Evolutionary conservation across 441 rosid genomes (phyloP).

Genomic region (Gossypium davidsonii): DNA sequence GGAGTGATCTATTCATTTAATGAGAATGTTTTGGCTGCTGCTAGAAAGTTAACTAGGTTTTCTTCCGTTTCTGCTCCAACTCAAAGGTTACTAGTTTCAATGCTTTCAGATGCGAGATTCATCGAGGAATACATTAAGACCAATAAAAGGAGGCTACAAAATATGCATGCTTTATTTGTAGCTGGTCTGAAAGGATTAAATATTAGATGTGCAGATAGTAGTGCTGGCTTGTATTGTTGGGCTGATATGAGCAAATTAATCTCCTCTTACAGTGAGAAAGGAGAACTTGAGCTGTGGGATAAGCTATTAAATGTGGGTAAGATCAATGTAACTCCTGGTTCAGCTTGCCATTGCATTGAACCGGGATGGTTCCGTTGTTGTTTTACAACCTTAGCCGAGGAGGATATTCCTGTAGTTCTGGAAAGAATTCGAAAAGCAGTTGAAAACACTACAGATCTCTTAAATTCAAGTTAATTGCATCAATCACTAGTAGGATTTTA

Average conservation of each 20-base stretch:
- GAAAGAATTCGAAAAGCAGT: constrained; percentile 43
- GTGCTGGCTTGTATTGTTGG: constrained; percentile 69
- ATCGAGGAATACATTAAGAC: constrained; percentile 42
- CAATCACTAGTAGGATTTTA: constrained; percentile 6
- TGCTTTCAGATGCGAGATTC: constrained; percentile 54
- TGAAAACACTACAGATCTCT: constrained; percentile 14
- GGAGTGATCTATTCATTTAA: constrained; percentile 72
- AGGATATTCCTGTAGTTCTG: constrained; percentile 56
- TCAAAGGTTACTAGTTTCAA: constrained; percentile 53
- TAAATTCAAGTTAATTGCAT: constrained; percentile 4
- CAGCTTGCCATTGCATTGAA: constrained; percentile 84
- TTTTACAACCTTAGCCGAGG: constrained; percentile 53
- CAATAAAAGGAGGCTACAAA: constrained; percentile 39
- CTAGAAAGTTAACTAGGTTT: constrained; percentile 55
- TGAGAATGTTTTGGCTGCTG: constrained; percentile 49
- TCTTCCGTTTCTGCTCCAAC: constrained; percentile 54
- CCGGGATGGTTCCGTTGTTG: constrained; percentile 94
- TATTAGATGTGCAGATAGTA: constrained; percentile 46
- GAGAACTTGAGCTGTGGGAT: constrained; percentile 76
- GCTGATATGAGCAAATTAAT: constrained; percentile 66
- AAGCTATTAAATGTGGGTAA: constrained; percentile 60
- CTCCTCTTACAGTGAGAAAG: constrained; percentile 69
- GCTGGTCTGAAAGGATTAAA: constrained; percentile 46
- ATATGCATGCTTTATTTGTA: constrained; percentile 42
- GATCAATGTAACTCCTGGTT: constrained; percentile 80